Evolutionary conservation across 495 filamentous ascomycete species (phyloP).

Genomic region (Rhypophila decipiens): DNA sequence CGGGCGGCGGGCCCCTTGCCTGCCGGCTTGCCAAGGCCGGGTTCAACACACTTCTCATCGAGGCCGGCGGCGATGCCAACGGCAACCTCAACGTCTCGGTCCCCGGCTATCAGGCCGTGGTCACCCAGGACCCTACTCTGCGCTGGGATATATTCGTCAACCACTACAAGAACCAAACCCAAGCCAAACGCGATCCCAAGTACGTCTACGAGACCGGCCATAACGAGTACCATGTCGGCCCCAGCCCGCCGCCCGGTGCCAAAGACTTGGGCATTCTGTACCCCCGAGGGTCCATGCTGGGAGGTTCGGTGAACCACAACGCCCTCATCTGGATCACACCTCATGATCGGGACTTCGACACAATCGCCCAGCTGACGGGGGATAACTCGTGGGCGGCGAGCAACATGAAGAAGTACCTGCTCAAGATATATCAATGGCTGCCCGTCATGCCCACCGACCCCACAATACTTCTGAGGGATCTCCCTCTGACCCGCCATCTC

Average conservation of each 20-base stretch:
- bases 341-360: conserved; percentile 37
- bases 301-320: conserved; percentile 19
- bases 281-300: conserved; percentile 39
- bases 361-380: conserved; percentile 38
- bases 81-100: conserved; percentile 23
- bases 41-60: conserved; percentile 51
- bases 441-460: conserved; percentile 14
- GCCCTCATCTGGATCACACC: conserved; percentile 11
- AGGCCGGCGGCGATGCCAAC: conserved; percentile 53
- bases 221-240: conserved; percentile 10
- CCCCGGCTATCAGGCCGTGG: conserved; percentile 11
- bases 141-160: conserved; percentile 36
- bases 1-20: conserved; percentile 59
- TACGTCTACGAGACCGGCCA: conserved; percentile 18
- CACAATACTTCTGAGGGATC: conserved; percentile 27
- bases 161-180: conserved; percentile 28
- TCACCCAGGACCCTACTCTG: conserved; percentile 12
- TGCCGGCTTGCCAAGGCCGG: conserved; percentile 53
- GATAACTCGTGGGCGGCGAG: conserved; percentile 35
- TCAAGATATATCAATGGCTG: conserved; percentile 43
- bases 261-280: conserved; percentile 39
- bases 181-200: conserved; percentile 16
- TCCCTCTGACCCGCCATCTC: conserved; percentile 20
- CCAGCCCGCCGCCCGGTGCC: conserved; percentile 29
- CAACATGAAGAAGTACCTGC: conserved; percentile 15